Conservation (phyloP, 306 rosid genomes). For the Cucumis melo region DNA sequence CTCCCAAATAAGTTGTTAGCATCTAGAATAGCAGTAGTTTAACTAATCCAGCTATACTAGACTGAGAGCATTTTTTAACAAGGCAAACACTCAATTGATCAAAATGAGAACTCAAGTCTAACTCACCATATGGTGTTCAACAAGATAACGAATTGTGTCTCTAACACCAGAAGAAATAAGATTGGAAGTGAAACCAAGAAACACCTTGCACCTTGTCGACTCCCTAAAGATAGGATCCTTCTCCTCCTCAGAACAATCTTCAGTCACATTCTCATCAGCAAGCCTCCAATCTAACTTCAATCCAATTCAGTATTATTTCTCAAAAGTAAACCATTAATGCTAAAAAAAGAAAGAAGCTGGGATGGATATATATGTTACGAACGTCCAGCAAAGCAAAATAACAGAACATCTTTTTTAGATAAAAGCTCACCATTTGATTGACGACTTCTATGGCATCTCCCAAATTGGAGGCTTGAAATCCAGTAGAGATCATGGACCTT, state of each 20-base stretch:
- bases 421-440: constrained; percentile 56
- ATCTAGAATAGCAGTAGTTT: no score
- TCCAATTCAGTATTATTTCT: constrained; percentile 6
- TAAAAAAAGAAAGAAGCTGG: not conserved
- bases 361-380: not conserved
- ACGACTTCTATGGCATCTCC: constrained; percentile 63
- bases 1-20: not conserved
- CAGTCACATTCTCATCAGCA: constrained; percentile 39
- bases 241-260: constrained; percentile 48
- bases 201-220: constrained; percentile 57
- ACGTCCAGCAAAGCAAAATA: not conserved
- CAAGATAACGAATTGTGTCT: constrained; percentile 64
- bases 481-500: constrained; percentile 48
- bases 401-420: not conserved
- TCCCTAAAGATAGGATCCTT: constrained; percentile 34
- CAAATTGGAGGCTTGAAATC: constrained; percentile 83
- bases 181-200: constrained; percentile 89
- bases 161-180: constrained; percentile 88
- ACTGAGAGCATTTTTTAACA: not conserved
- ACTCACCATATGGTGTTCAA: constrained; percentile 79
- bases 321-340: not conserved
- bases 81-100: no score
- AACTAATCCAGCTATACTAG: not conserved
- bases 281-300: constrained; percentile 90
- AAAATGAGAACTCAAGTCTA: not conserved